Evolutionary conservation across 345 rosid species (phyloP).

Genomic region (Brassica incana): DNA sequence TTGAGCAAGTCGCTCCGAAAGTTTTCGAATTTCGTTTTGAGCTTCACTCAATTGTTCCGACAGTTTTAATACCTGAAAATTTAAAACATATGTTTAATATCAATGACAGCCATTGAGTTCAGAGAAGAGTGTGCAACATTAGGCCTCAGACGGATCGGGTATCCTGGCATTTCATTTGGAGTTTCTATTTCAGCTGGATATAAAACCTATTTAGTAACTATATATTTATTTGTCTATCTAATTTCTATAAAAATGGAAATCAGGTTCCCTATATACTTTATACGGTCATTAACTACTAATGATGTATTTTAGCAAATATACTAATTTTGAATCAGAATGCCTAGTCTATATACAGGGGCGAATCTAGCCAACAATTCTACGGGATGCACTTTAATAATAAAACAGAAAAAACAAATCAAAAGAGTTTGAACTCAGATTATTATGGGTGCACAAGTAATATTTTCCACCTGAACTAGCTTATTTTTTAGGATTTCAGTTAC

Average conservation of each 20-base stretch:
- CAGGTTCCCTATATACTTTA: background rate
- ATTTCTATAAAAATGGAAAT: background rate
- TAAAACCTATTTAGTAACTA: background rate
- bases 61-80: slow-evolving; percentile 54
- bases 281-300: background rate
- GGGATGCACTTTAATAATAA: too few relatives aligned
- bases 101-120: background rate
- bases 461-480: too few relatives aligned
- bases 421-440: too few relatives aligned
- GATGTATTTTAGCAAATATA: background rate
- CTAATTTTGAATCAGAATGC: background rate
- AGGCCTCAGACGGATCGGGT: too few relatives aligned
- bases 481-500: too few relatives aligned
- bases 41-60: slow-evolving; percentile 52
- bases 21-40: slow-evolving; percentile 52
- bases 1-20: slow-evolving; percentile 42
- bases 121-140: background rate
- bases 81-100: background rate
- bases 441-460: too few relatives aligned
- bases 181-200: background rate
- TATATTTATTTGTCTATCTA: background rate
- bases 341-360: too few relatives aligned
- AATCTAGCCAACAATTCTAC: too few relatives aligned
- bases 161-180: too few relatives aligned
- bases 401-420: too few relatives aligned